Conservation (phyloP, 2,329 filamentous ascomycete species). For the Diaporthe sp. region DNA sequence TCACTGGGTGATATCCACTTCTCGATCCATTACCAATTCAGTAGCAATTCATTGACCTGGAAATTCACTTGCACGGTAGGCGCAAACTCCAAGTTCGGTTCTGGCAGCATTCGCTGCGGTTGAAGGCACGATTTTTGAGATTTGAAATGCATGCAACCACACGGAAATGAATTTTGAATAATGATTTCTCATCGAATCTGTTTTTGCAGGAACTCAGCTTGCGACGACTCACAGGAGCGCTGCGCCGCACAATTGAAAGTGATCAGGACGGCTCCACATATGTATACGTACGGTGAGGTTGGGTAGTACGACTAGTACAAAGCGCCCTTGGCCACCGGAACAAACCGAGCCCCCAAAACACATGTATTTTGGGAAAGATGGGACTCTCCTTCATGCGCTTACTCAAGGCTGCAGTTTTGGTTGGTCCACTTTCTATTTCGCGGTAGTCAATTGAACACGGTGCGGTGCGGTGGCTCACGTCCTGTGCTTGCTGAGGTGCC, state of each 20-base stretch:
- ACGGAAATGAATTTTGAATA: background rate
- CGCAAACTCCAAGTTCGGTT: background rate
- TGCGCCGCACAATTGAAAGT: background rate
- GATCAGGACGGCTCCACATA: background rate
- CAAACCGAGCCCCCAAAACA: background rate
- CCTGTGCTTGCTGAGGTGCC: background rate
- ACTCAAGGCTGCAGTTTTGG: slow-evolving; percentile 1
- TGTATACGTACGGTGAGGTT: background rate
- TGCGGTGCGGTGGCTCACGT: background rate
- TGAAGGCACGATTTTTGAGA: background rate
- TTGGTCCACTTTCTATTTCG: background rate
- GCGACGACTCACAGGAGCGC: background rate
- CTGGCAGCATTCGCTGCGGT: background rate
- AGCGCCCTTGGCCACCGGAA: background rate
- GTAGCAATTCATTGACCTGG: background rate
- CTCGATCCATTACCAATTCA: background rate
- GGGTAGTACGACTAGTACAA: background rate
- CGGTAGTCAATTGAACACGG: background rate
- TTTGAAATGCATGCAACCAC: background rate
- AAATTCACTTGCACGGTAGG: background rate
- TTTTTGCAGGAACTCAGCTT: background rate
- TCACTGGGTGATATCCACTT: too few relatives aligned
- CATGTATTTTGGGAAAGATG: slow-evolving; percentile 5
- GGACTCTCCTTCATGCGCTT: background rate
- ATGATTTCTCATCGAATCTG: background rate